A percentile compares a stretch with the other conserved stretches of the same genome.
Evolutionary conservation across 2,329 filamentous ascomycete genomes (phyloP).

Genomic region (Aspergillus fijiensis): DNA sequence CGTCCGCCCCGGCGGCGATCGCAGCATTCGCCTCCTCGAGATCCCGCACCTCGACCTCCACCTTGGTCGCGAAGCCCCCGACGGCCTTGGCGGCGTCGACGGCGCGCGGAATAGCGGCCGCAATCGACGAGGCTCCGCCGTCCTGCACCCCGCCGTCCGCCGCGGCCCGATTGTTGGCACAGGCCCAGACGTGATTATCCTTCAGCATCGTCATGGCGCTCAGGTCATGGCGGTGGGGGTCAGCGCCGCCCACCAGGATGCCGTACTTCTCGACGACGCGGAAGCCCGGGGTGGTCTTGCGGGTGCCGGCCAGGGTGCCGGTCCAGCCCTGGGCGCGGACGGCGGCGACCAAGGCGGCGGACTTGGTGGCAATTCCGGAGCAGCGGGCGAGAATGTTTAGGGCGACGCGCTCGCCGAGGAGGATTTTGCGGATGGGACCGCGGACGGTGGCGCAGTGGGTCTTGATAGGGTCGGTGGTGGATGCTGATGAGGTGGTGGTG

Average conservation of each 20-base stretch:
- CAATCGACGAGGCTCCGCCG: slow-evolving; percentile 28
- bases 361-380: slow-evolving; percentile 79
- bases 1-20: slow-evolving; percentile 84
- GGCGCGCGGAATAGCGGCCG: slow-evolving; percentile 75
- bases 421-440: slow-evolving; percentile 76
- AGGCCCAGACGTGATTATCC: slow-evolving; percentile 96
- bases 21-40: slow-evolving; percentile 89
- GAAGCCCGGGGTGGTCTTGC: slow-evolving; percentile 97
- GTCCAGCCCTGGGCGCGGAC: slow-evolving; percentile 67
- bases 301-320: slow-evolving; percentile 85
- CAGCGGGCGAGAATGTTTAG: slow-evolving; percentile 88
- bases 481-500: slow-evolving; percentile 61
- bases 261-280: slow-evolving; percentile 96
- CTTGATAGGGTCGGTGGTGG: not conserved
- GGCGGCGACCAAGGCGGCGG: slow-evolving; percentile 48
- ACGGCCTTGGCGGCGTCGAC: slow-evolving; percentile 79
- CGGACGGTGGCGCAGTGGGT: slow-evolving; percentile 73
- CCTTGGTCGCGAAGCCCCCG: slow-evolving; percentile 86
- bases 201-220: slow-evolving; percentile 98
- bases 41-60: slow-evolving; percentile 92
- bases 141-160: slow-evolving; percentile 15
- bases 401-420: slow-evolving; percentile 91
- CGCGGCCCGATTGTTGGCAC: slow-evolving; percentile 51
- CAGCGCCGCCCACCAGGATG: slow-evolving; percentile 90
- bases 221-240: slow-evolving; percentile 87